These are phyloP conservation scores for Sporothrix schenckii DNA, from an alignment of 2,329 filamentous ascomycete species.

Conservation along the genomic window DNA sequence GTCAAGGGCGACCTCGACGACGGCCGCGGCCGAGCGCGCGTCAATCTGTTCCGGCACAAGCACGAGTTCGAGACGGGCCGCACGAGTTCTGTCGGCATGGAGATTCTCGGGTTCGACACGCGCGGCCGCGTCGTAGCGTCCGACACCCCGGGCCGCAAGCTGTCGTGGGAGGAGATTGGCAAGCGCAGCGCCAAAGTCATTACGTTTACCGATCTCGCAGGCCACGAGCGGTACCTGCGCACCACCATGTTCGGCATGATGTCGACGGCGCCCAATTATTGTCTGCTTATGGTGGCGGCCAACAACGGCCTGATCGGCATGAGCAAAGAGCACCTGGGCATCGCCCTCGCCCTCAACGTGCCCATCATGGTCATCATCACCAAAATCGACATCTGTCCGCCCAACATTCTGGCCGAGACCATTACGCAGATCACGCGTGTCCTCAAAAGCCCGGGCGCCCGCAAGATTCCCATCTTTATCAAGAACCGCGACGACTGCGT, in stretches of 20 bases:
- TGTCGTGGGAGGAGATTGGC: conserved; percentile 98
- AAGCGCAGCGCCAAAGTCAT: conserved; percentile 95
- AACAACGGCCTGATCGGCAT: conserved; percentile 97
- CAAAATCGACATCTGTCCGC: conserved; percentile 97
- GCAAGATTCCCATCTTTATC: conserved; percentile 96
- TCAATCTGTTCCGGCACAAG: conserved; percentile 96
- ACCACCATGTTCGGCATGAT: conserved; percentile 96
- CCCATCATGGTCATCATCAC: conserved; percentile 97
- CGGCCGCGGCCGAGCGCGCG: conserved; percentile 86
- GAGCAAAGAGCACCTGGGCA: conserved; percentile 97
- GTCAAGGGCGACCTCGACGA: conserved; percentile 96
- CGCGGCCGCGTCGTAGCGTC: conserved; percentile 80
- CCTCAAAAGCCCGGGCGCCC: conserved; percentile 86
- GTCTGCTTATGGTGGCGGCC: conserved; percentile 94
- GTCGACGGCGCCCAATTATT: conserved; percentile 95
- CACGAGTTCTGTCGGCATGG: conserved; percentile 96
- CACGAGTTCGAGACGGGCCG: conserved; percentile 95
- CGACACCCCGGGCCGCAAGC: conserved; percentile 72
- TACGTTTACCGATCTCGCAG: conserved; percentile 91
- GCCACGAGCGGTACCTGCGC: conserved; percentile 91
- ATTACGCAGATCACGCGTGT: conserved; percentile 90
- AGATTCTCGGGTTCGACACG: conserved; percentile 97
- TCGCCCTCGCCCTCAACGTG: conserved; percentile 90
- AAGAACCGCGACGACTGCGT: conserved; percentile 89
- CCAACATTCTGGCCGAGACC: conserved; percentile 92